Evolutionary conservation across 75 land plant genomes (phyloP).

Genomic region (Cunninghamia lanceolata): DNA sequence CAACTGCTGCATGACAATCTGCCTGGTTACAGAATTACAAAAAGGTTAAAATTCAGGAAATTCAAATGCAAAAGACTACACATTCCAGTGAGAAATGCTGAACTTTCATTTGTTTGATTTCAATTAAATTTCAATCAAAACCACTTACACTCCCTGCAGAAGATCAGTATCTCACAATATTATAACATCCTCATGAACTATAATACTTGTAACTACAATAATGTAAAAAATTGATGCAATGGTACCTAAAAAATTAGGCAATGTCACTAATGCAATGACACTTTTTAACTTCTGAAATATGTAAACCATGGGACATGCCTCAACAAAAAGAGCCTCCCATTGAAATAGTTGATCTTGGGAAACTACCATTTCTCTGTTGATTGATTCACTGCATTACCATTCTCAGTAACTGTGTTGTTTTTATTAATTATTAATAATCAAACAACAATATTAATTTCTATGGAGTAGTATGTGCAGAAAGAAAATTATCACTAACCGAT

Average conservation of each 20-base stretch:
- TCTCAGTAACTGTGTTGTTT: neutral
- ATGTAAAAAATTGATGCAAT: neutral
- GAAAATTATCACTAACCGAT: neutral
- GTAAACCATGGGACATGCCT: neutral
- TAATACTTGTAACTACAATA: neutral
- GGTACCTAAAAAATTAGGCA: neutral
- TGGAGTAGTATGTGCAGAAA: neutral
- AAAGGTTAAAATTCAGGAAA: neutral
- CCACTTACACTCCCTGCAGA: neutral
- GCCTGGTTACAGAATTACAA: constrained; percentile 32
- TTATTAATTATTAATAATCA: neutral
- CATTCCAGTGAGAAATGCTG: neutral
- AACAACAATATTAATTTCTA: neutral
- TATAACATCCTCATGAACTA: neutral
- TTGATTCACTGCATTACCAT: neutral
- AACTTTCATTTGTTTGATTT: neutral
- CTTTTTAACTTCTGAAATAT: neutral
- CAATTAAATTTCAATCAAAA: neutral
- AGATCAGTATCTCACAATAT: neutral
- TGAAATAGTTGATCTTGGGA: neutral
- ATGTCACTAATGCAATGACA: neutral
- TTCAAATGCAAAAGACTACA: neutral
- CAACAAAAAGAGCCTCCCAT: neutral
- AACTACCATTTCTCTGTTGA: neutral
- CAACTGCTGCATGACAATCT: constrained; percentile 67